Base-by-base conservation (phyloP, 2,329 filamentous ascomycete genomes). In the Thelonectria rubi region DNA sequence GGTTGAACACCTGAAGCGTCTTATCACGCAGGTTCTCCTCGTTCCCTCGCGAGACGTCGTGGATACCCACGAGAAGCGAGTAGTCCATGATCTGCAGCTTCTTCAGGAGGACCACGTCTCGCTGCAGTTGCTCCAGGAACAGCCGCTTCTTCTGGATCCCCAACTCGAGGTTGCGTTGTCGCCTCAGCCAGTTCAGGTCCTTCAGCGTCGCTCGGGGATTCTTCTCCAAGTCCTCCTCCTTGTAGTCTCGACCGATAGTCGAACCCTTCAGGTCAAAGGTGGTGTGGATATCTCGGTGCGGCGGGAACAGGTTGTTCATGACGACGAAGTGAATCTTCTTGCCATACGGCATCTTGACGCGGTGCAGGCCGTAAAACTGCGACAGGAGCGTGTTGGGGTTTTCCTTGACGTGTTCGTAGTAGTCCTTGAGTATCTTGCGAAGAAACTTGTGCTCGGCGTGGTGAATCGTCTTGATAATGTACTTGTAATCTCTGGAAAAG, bases 381-480 rank as follows among this genome's bases (percentile, higher is more conserved):
- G 94, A 98, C 51, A 99, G 89, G 24, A 99, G 84, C 0, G 96
- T 99, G 78, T 99, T 97, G 7, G 95, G 95, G 77, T 99, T 98
- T 37, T 93, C 86, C 71, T 89, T 88, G 67, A 98, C 93, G 75
- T 99, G 95, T 58, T 91, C 83, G 80, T 97, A 97, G 79, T 99
- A 99, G 63, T 98, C 92, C 74, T 90, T 92, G 59, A 96, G 81
- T 60, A 94, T 91, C 77, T 90, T 93, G 53, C 92, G 85, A 50
- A 96, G 83, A 66, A 94, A 94, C 73, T 94, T 94, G 82, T 94
- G 92, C 78, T 99, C 95, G 70, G 88, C 88, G 72, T 98, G 95
- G 76, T 99, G 95, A 69, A 99, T 98, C 20, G 95, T 99, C 80
- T 99, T 99, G 86, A 99, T 99, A 79, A 99, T 99, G 80, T 99